Conservation (phyloP, 2,329 filamentous ascomycete genomes). For the Paramyrothecium roridum region DNA sequence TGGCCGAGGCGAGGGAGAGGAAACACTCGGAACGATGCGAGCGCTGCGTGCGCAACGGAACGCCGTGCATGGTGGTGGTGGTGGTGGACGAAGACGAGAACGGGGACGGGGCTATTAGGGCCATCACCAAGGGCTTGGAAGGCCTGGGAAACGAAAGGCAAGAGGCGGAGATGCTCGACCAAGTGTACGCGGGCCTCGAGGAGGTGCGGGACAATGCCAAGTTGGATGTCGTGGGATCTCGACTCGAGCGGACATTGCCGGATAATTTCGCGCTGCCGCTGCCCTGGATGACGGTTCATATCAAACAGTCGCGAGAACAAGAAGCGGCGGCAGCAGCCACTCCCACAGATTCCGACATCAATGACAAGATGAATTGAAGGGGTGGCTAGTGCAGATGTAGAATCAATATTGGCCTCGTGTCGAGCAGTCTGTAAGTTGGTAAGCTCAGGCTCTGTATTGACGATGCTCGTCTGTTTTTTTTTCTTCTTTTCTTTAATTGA, state of each 20-base stretch:
- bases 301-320: too few species aligned
- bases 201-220: not conserved
- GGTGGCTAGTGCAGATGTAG: too few species aligned
- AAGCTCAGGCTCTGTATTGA: too few species aligned
- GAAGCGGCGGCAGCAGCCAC: too few species aligned
- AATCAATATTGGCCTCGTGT: too few species aligned
- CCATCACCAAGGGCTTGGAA: conserved; percentile 1
- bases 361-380: too few species aligned
- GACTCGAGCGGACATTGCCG: not conserved
- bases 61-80: conserved; percentile 29
- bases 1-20: conserved; percentile 24
- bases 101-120: conserved; percentile 28
- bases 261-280: not conserved
- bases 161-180: not conserved
- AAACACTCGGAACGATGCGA: conserved; percentile 35
- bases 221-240: not conserved
- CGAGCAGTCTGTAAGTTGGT: too few species aligned
- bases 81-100: conserved; percentile 62
- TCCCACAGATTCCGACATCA: too few species aligned
- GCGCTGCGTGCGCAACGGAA: conserved; percentile 18
- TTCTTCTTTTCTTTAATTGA: too few species aligned
- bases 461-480: too few species aligned
- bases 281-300: not conserved
- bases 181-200: not conserved
- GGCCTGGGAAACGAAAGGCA: not conserved